Conservation (phyloP, 495 filamentous ascomycete genomes). For the Neurospora sp. region DNA sequence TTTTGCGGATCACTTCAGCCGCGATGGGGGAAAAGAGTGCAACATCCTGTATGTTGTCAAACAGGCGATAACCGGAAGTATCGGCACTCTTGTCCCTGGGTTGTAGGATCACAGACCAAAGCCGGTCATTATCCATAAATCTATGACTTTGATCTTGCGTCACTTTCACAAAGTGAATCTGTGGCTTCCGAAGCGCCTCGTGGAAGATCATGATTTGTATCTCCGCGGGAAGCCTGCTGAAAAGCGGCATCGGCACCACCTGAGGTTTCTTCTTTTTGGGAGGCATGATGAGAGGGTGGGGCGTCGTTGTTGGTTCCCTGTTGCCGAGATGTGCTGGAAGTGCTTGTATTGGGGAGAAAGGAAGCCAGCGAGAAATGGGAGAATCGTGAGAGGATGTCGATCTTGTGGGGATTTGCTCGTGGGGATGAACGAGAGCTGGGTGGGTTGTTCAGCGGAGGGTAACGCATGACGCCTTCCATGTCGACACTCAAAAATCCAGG, state of each 20-base stretch:
- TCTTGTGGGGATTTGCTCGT: too few species aligned
- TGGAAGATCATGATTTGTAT: slow-evolving; percentile 8
- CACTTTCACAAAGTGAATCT: slow-evolving; percentile 3
- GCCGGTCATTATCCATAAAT: too few species aligned
- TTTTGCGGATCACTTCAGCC: background rate
- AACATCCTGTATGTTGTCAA: background rate
- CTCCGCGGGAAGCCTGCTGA: slow-evolving; percentile 3
- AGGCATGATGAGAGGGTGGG: background rate
- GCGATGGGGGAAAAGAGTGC: background rate
- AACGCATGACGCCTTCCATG: too few species aligned
- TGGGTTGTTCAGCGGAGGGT: too few species aligned
- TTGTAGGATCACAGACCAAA: too few species aligned
- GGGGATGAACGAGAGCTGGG: too few species aligned
- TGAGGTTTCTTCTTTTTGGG: background rate
- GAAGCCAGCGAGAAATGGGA: background rate
- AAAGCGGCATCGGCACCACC: background rate
- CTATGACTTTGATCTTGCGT: too few species aligned
- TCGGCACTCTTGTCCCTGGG: background rate
- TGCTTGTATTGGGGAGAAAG: background rate
- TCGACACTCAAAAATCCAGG: too few species aligned
- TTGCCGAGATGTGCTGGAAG: background rate
- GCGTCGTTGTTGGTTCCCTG: background rate
- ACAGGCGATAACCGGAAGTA: slow-evolving; percentile 1
- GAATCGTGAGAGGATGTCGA: background rate
- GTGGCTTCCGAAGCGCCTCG: slow-evolving; percentile 11